These are phyloP conservation scores for Malus fusca DNA, from an alignment of 306 rosid species.

Conservation along the genomic window DNA sequence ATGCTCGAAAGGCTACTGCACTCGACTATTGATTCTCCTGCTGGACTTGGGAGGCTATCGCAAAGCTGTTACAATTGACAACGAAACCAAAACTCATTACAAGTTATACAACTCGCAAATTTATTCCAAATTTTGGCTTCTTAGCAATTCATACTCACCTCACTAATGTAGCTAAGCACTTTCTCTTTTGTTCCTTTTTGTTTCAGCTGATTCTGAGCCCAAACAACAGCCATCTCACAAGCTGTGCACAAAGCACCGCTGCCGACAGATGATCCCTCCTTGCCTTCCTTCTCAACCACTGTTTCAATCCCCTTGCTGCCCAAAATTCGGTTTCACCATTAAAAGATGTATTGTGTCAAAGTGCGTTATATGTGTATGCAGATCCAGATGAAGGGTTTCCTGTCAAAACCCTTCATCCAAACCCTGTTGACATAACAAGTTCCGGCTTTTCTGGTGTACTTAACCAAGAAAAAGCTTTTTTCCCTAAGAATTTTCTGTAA, in stretches of 20 bases:
- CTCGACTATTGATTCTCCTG: conserved; percentile 53
- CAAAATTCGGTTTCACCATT: neutral
- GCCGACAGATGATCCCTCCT: conserved; percentile 22
- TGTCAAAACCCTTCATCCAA: neutral
- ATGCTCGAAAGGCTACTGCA: conserved; percentile 49
- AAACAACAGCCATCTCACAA: conserved; percentile 71
- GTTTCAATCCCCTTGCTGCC: conserved; percentile 60
- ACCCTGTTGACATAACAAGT: neutral
- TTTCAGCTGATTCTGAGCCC: conserved; percentile 71
- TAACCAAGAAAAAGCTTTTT: neutral
- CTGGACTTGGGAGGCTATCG: conserved; percentile 74
- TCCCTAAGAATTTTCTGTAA: too few relatives aligned
- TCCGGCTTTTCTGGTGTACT: neutral
- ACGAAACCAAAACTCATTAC: conserved; percentile 12
- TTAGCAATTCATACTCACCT: conserved; percentile 33
- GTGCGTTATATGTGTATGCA: neutral
- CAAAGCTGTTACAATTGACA: conserved; percentile 46
- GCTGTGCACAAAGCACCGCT: conserved; percentile 45
- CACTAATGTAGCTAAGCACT: conserved; percentile 45
- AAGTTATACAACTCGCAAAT: neutral
- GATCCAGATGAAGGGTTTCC: neutral
- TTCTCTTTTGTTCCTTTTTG: conserved; percentile 51
- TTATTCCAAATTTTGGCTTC: neutral
- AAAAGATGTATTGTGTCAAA: neutral
- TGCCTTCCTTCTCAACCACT: conserved; percentile 47